These are phyloP conservation scores for Ceriops decandra DNA, from an alignment of 345 rosid genomes.

Conservation along the genomic window DNA sequence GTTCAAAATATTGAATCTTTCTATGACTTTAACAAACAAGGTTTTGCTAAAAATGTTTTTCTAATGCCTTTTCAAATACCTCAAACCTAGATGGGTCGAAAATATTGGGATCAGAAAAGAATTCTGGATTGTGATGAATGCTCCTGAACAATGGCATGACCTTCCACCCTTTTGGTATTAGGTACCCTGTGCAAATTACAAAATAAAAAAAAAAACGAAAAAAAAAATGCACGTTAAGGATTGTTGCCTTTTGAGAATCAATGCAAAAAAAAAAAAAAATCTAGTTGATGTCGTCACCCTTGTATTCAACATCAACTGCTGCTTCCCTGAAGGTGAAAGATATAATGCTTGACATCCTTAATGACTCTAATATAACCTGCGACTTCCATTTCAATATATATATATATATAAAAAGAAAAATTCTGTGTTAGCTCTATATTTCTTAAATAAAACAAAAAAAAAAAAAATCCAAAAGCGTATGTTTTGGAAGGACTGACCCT, in stretches of 20 bases:
- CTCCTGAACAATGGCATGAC: slow-evolving; percentile 80
- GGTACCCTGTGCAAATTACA: slow-evolving; percentile 43
- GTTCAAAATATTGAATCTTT: background rate
- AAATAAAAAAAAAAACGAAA: too few species aligned
- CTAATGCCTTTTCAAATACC: slow-evolving; percentile 35
- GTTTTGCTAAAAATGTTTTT: too few species aligned
- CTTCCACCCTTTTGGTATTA: slow-evolving; percentile 96
- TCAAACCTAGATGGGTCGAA: slow-evolving; percentile 89
- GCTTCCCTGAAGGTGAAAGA: slow-evolving; percentile 94
- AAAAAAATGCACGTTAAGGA: too few species aligned
- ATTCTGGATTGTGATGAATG: slow-evolving; percentile 78
- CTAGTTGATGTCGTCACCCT: slow-evolving; percentile 6
- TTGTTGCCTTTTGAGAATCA: too few species aligned
- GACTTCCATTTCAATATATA: background rate
- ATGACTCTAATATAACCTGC: slow-evolving; percentile 61
- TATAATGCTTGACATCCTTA: slow-evolving; percentile 91
- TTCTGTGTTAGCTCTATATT: too few species aligned
- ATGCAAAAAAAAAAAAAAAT: background rate
- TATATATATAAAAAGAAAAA: too few species aligned
- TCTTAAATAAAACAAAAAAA: too few species aligned
- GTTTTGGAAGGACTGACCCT: slow-evolving; percentile 30
- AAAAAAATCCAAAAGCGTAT: too few species aligned
- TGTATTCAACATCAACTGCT: slow-evolving; percentile 64
- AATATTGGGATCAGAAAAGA: slow-evolving; percentile 56
- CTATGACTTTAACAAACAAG: background rate